Evolutionary conservation across 768 basidiomycete species (phyloP).

Genomic region (Phanerodontia chrysosporium): DNA sequence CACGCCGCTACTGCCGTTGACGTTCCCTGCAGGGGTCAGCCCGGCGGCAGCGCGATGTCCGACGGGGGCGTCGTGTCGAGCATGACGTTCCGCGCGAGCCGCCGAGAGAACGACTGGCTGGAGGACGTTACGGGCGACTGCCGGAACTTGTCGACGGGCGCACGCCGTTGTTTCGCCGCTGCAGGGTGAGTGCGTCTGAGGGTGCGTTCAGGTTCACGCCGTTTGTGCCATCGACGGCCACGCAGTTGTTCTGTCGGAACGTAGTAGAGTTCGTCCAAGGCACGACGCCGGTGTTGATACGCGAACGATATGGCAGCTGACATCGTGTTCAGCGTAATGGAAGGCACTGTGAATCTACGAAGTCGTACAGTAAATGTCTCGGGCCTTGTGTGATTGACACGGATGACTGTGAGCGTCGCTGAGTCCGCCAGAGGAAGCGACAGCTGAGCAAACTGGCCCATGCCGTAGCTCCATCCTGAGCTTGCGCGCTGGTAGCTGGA

Average conservation of each 20-base stretch:
- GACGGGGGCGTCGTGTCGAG: conserved; percentile 42
- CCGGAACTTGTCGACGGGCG: conserved; percentile 19
- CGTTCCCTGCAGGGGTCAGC: conserved; percentile 32
- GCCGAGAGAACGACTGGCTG: conserved; percentile 10
- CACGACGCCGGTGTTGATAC: conserved; percentile 40
- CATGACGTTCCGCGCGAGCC: conserved; percentile 44
- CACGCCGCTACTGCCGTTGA: conserved; percentile 44
- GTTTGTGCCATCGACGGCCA: conserved; percentile 45
- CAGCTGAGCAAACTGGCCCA: conserved; percentile 50
- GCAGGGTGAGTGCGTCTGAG: conserved; percentile 1
- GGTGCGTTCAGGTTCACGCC: conserved; percentile 27
- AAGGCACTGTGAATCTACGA: neutral
- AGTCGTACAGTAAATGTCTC: conserved; percentile 43
- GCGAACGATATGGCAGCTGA: conserved; percentile 56
- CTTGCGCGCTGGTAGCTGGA: conserved; percentile 27
- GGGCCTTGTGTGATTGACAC: conserved; percentile 31
- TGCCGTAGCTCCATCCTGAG: conserved; percentile 26
- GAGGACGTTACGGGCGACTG: conserved; percentile 15
- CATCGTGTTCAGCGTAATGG: conserved; percentile 24
- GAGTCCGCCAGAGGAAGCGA: conserved; percentile 47
- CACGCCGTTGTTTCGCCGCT: neutral
- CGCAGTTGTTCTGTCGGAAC: conserved; percentile 50
- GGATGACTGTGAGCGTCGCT: conserved; percentile 44
- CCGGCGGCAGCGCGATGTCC: conserved; percentile 33
- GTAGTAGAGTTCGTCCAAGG: conserved; percentile 46